Evolutionary conservation across 2,329 filamentous ascomycete species (phyloP), one percentile per base, ranked within the genome.

Genomic region (Xylaria sp.): DNA sequence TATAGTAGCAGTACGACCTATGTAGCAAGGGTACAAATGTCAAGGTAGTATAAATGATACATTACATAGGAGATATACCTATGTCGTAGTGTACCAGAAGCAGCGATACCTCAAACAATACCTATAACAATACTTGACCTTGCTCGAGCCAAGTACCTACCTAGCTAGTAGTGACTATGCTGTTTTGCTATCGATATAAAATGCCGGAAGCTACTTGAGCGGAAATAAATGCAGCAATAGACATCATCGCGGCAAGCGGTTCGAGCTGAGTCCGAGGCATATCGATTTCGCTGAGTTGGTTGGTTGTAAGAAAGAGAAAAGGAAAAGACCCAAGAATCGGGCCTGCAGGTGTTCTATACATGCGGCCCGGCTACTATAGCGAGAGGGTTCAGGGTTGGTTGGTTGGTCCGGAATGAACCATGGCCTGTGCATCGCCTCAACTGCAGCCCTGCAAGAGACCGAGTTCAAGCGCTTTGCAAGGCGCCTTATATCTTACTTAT

Each of bases 351-450:
- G 20, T 23, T 49, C 46, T 49, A 49, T 49, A 25, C 1, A 49
- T 49, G 20, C 20, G 8, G 20, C 20, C n/a, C 18, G 20, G 20
- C 46, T 49, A 8, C 20, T 49, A 49, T 25, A 9, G 8, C 20
- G 9, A 58, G n/a, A 18, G 46, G 6, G 57, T 31, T 36, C 28
- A 49, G n/a, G 33, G 33, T 36, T 25, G 36, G 31, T 56, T 62
- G 51, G 15, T 57, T 56, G 52, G 64, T 31, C 15, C 31, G 41
- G 23, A 20, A 58, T 31, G 18, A 57, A 49, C 43, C 31, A 7
- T 28, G 49, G 64, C 49, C 36, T 43, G 28, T 55, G 41, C 51
- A 54, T n/a, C 31, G 51, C 20, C 57, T 61, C 57, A 39, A 39
- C 25, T 52, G 41, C 18, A 33, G 20, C 15, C 28, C 52, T 36